phyloP scores from a whole-genome alignment of 2,329 filamentous ascomycete genomes.

The Monilinia aucupariae region DNA sequence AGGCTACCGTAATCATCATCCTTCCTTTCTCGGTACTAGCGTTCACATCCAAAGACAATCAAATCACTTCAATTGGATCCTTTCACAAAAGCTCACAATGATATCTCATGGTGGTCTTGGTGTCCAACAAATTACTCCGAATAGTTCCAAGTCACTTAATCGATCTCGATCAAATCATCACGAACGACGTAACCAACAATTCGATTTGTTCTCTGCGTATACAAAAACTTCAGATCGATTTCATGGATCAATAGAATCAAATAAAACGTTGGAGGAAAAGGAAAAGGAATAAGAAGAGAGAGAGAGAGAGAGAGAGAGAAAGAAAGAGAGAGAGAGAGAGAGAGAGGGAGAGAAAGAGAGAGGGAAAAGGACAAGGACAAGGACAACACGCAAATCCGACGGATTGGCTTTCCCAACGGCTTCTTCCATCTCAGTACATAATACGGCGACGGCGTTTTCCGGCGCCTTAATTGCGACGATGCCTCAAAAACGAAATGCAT shows the following conservation, averaged over 20 bases:
- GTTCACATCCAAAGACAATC: background rate
- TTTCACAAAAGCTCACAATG: background rate
- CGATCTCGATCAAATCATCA: background rate
- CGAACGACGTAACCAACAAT: background rate
- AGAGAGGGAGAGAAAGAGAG: too few species aligned
- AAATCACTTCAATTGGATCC: background rate
- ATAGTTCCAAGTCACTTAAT: background rate
- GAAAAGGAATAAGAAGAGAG: background rate
- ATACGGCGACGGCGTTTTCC: conserved; percentile 13
- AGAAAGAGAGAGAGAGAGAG: too few species aligned
- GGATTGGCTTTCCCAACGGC: conserved; percentile 23
- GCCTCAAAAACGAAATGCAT: conserved; percentile 28
- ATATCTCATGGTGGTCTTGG: conserved; percentile 5
- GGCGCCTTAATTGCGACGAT: conserved; percentile 20
- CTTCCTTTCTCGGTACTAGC: background rate
- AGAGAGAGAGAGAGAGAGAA: too few species aligned
- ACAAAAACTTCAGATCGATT: background rate
- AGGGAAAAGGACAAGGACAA: background rate
- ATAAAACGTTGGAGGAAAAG: background rate
- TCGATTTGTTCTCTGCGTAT: background rate
- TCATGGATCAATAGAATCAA: background rate
- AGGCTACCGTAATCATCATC: background rate
- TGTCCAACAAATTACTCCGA: background rate
- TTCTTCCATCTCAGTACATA: conserved; percentile 25
- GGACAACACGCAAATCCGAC: conserved; percentile 14